Evolutionary conservation across 805 yeast species (phyloP), one percentile per base, ranked within the genome.

Genomic region (Lipomyces sp.): DNA sequence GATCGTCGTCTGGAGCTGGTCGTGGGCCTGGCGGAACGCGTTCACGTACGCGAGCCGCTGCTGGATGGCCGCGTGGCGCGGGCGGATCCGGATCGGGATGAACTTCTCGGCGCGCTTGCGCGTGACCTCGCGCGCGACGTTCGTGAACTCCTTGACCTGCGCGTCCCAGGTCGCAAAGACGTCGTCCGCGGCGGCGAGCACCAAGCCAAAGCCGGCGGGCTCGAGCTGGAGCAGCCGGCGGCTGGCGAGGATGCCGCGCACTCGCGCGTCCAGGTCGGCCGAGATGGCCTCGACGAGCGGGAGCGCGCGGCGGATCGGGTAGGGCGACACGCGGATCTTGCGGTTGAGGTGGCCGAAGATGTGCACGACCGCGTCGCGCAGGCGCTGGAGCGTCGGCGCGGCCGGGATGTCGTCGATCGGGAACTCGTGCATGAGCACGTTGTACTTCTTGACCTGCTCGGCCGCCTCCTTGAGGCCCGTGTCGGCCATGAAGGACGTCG

Each of bases 101-200:
- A 84, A 83, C 52, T 80, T 81, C 47, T 85, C 91, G 7, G 81
- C 79, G 38, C 93, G 69, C 60, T 82, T 85, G 56, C 96, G 72
- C 36, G 86, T 71, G 2, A 85, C 66, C 53, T 90, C 96, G 49
- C 97, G 75, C 0, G 87, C 78, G 38, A 84, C 63, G 45, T 79
- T 76, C 1, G 81, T 77, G 68, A 83, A 79, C 48, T 81, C 86
- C 61, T 83, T 81, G 10, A 81, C 63, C 36, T 78, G 76, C 24
- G 72, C 74, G 33, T 87, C 95, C 72, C 90, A 78, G 0, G 74
- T 65, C 1, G 64, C 67, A 29, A 82, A 72, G 0, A 75, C 62
- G 0, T 63, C 51, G 1, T 64, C 57, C 0, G 78, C 57, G 1
- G 65, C 64, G 0, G 61, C 39, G 0, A 75, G 56, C 0, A 66